Base-by-base conservation (phyloP, 2,329 filamentous ascomycete genomes). In the Colletotrichum endophyticum region DNA sequence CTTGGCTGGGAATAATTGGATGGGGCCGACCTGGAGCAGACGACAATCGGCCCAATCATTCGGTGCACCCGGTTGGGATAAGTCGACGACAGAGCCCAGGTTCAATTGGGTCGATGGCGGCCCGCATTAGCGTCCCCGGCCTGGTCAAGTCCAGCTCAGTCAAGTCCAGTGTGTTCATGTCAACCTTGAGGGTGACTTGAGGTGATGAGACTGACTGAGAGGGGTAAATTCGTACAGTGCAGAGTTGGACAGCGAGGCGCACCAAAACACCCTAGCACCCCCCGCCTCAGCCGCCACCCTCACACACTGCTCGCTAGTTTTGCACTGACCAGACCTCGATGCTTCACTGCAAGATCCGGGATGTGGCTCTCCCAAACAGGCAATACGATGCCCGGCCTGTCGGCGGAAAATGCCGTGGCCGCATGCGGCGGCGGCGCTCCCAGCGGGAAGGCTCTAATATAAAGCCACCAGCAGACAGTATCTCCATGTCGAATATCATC, bases 1-100 rank as follows among this genome's bases (percentile, higher is more conserved):
- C 62, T 70, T 36, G 49, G 59, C 34, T 66, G n/a, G 62, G 70
- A 57, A 71, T 71, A 66, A 71, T 71, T 75, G 68, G 61, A 72
- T 59, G 61, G 68, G 68, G 36, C 62, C 34, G 34, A 44, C 67
- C 32, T 70, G 56, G 25, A 68, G 53, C 64, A 59, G 67, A 39
- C 27, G 53, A 61, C 34, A 67, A 76, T 76, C 73, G 63, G 57
- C 49, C 73, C 73, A 76, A 76, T 76, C 73, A 64, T 68, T 68
- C 63, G 62, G 36, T 30, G 69, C 69, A 39, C 62, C 68, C 28
- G 49, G 72, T n/a, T 66, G 34, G 34, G 68, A 66, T 72, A 66
- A 67, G 73, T 63, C 69, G 36, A 75, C 62, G 39, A 44, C 39
- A 61, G 64, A 73, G 28, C n/a, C 34, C 56, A 12, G 32, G 56